Percentiles rank a stretch among this genome's conserved stretches.
phyloP scores from a whole-genome alignment of 2,329 filamentous ascomycete species.

The Macroventuria anomochaeta region DNA sequence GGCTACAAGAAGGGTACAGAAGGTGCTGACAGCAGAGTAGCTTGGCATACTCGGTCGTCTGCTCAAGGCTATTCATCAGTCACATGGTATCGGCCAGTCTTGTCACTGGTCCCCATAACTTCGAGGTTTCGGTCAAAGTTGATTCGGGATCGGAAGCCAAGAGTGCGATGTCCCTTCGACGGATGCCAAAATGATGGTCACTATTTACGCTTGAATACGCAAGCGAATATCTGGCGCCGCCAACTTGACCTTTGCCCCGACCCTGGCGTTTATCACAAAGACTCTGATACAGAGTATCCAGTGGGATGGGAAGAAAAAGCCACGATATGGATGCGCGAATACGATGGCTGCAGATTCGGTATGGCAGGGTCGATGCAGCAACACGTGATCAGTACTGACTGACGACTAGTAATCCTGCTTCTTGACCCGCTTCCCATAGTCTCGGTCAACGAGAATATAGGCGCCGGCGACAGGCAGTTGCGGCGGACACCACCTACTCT shows the following conservation, averaged over 20 bases:
- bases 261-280: not conserved
- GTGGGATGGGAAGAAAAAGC: slow-evolving; percentile 2
- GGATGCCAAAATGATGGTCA: not conserved
- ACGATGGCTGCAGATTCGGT: not conserved
- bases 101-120: not conserved
- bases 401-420: not conserved
- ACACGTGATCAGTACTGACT: not conserved
- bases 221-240: not conserved
- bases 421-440: slow-evolving; percentile 3
- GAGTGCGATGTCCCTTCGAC: not conserved
- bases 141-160: not conserved
- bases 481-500: not conserved
- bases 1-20: slow-evolving; percentile 8
- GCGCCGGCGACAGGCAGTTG: too few species aligned
- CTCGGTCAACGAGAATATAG: not conserved
- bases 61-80: not conserved
- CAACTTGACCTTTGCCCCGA: not conserved
- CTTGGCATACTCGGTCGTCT: not conserved
- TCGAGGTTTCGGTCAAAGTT: not conserved
- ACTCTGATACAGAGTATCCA: not conserved
- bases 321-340: not conserved
- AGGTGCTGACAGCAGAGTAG: too few species aligned
- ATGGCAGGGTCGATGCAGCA: not conserved
- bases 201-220: not conserved
- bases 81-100: not conserved